phyloP scores from a whole-genome alignment of 306 rosid genomes.

The Oxytropis ochrocephala region DNA sequence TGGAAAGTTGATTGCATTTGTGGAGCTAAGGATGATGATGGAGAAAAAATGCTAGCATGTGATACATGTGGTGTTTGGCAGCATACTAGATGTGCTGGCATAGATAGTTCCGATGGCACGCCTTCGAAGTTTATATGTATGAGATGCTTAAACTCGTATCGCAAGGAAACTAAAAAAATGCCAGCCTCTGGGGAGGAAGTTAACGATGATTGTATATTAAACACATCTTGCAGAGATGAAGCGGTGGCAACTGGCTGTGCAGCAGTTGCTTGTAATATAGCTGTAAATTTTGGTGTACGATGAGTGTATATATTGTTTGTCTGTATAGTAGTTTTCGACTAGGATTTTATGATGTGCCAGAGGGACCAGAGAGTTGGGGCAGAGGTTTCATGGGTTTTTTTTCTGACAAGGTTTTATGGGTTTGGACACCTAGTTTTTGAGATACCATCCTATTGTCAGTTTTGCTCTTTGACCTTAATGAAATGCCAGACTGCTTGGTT shows the following conservation, averaged over 20 bases:
- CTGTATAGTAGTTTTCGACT: slow-evolving; percentile 6
- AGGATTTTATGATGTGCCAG: background rate
- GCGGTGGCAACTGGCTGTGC: slow-evolving; percentile 18
- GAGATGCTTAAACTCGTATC: background rate
- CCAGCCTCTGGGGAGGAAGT: background rate
- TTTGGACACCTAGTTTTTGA: background rate
- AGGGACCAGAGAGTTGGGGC: background rate
- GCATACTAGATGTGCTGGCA: slow-evolving; percentile 70
- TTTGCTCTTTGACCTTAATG: no score
- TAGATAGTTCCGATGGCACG: slow-evolving; percentile 29
- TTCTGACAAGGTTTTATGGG: no score
- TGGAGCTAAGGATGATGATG: slow-evolving; percentile 76
- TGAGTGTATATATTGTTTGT: slow-evolving; percentile 26
- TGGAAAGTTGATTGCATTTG: slow-evolving; percentile 72
- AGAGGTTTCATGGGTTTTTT: no score
- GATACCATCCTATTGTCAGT: background rate
- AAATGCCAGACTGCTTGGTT: no score
- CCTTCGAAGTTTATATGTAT: slow-evolving; percentile 46
- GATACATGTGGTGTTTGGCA: slow-evolving; percentile 73
- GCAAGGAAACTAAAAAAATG: background rate
- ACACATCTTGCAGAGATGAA: slow-evolving; percentile 33
- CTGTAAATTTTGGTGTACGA: slow-evolving; percentile 38
- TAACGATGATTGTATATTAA: background rate
- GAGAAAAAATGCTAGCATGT: slow-evolving; percentile 75
- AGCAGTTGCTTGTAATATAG: slow-evolving; percentile 26